These are phyloP conservation scores for Lepiota brunneoincarnata DNA, from an alignment of 768 basidiomycete genomes.

Conservation along the genomic window DNA sequence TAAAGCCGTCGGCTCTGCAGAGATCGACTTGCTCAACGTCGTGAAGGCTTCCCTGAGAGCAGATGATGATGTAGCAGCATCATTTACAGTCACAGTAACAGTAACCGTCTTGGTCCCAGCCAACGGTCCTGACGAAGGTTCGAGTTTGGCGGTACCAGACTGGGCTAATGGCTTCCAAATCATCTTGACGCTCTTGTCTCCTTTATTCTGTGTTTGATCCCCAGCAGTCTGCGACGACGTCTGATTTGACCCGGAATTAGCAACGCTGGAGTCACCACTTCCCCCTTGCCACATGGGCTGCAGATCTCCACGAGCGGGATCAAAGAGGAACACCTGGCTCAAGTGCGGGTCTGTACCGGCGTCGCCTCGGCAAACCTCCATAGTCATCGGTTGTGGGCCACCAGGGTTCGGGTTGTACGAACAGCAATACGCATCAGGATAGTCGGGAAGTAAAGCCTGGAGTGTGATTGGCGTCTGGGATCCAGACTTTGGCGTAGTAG, in stretches of 20 bases:
- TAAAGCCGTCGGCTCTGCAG: not conserved
- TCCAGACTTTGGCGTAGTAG: not conserved
- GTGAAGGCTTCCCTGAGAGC: not conserved
- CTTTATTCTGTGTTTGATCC: not conserved
- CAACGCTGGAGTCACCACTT: not conserved
- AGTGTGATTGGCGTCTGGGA: not conserved
- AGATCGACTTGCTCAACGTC: not conserved
- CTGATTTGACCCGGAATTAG: not conserved
- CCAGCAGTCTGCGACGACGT: not conserved
- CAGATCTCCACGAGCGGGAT: not conserved
- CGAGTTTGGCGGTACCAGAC: not conserved
- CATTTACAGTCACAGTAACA: not conserved
- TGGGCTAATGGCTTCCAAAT: not conserved
- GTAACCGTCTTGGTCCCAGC: conserved; percentile 1
- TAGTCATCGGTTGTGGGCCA: not conserved
- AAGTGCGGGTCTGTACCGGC: not conserved
- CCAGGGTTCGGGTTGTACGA: not conserved
- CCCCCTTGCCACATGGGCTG: not conserved
- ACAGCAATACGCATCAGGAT: not conserved
- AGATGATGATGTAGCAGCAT: not conserved
- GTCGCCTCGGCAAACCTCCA: not conserved
- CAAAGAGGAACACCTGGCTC: not conserved
- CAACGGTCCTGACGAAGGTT: not conserved
- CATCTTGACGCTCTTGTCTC: not conserved
- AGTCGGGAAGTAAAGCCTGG: not conserved